Base-by-base conservation (phyloP, 495 filamentous ascomycete species). In the Talaromyces thailandensis region DNA sequence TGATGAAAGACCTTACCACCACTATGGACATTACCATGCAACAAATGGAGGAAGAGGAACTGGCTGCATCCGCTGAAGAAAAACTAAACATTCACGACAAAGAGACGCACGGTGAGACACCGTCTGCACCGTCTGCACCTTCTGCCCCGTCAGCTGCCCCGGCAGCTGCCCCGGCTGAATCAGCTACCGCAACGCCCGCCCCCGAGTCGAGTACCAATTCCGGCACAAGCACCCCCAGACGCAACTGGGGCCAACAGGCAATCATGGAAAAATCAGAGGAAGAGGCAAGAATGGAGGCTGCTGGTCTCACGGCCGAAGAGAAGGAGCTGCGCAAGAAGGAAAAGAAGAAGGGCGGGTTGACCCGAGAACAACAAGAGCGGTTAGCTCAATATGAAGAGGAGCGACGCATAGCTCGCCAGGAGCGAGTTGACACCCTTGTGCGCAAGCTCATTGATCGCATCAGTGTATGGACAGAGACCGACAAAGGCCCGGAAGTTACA, bases 381-480 rank as follows among this genome's bases (percentile, higher is more conserved):
- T 83, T 98, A 21, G 86, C 85, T 1, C 92, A 90, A 3, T 92
- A 92, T 71, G 95, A 98, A 73, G 80, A 82, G 60, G 94, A 98
- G 75, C 88, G 95, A 7, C 84, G 84, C 62, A 82, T 80, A 65
- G 84, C 95, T 52, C 88, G 94, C n/a, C 86, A 96, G 69, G 92
- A 98, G 68, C 90, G 94, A 35, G 89, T 98, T 40, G 85, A 89
- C 53, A 92, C 86, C 1, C 80, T 98, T 28, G 81, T 86, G 7
- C 84, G 86, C 66, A 97, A 97, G 71, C 82, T 99, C 6, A 74
- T 96, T 31, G 90, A 96, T 70, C 87, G 93, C 53, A 86, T 99
- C 69, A 93, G 88, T 65, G 86, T 98, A 8, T 97, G 93, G 93
- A 97, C 94, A 11, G 94, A 99, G 74, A 96, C 92, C 4, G 95